A percentile compares a stretch with the other conserved stretches of the same genome.
Evolutionary conservation across 2,329 filamentous ascomycete species (phyloP).

Genomic region (Phoma sp.): DNA sequence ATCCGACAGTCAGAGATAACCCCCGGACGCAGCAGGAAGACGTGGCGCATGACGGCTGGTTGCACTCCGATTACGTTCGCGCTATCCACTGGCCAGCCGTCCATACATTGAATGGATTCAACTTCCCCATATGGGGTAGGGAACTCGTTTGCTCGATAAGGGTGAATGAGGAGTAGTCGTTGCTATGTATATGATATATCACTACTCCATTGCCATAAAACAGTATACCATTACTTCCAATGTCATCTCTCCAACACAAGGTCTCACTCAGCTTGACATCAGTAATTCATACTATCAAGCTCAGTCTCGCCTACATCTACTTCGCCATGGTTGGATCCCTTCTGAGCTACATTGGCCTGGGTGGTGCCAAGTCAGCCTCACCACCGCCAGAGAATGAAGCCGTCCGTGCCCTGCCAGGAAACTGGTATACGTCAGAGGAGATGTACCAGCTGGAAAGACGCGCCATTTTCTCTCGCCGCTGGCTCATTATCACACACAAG

Average conservation of each 20-base stretch:
- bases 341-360: slow-evolving; percentile 36
- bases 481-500: slow-evolving; percentile 63
- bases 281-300: slow-evolving; percentile 12
- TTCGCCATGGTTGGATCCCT: slow-evolving; percentile 34
- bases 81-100: slow-evolving; percentile 30
- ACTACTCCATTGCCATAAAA: slow-evolving; percentile 15
- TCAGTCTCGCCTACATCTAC: slow-evolving; percentile 13
- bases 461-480: slow-evolving; percentile 61
- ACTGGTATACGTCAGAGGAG: slow-evolving; percentile 50
- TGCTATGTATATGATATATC: slow-evolving; percentile 27
- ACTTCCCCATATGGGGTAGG: slow-evolving; percentile 37
- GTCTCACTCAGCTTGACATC: slow-evolving; percentile 15
- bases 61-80: slow-evolving; percentile 34
- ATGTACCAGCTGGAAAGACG: slow-evolving; percentile 57
- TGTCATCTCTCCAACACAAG: slow-evolving; percentile 15
- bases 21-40: slow-evolving; percentile 13
- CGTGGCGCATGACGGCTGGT: slow-evolving; percentile 30
- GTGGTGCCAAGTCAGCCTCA: slow-evolving; percentile 17
- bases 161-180: slow-evolving; percentile 19
- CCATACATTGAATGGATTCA: slow-evolving; percentile 30
- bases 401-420: slow-evolving; percentile 51
- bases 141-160: slow-evolving; percentile 34
- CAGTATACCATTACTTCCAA: slow-evolving; percentile 4
- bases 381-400: slow-evolving; percentile 31
- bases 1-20: slow-evolving; percentile 14